Base-by-base conservation (phyloP, 768 basidiomycete genomes). In the Mycena polygramma region DNA sequence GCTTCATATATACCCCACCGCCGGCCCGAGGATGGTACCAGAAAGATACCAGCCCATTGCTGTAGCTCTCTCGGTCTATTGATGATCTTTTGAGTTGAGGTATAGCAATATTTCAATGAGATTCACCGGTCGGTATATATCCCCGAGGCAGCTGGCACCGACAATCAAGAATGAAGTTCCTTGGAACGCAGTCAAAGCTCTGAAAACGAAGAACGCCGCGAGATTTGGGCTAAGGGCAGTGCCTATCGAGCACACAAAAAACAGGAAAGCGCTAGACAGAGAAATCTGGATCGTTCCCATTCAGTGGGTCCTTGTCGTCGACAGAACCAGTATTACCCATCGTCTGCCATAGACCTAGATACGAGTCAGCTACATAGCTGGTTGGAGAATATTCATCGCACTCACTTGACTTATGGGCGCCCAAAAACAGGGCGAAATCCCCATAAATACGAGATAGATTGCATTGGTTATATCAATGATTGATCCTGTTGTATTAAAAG, bases 171-270 rank as follows among this genome's bases (percentile, higher is more conserved):
- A 73, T 0, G 65, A 59, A 6, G 72, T 73, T 22, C 72, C 72
- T 70, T 73, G 72, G 30, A 73, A 70, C 19, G 72, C 72, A 30
- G 72, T 73, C 62, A 73, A 65, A 7, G 72, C 72, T 24, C 72
- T 54, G 22, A 73, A 73, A 24, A 73, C 41, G 49, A 73, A 70
- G 39, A 73, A 73, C 17, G 69, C 69, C n/a, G 62, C 30, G 49
- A 73, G 69, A 49, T 70, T 73, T 13, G 72, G 69, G 63, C 72
- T 73, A 20, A 73, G 63, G 39, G 72, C 72, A 7, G 72, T 73
- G 61, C 72, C 69, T 11, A 73, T n/a, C 14, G 72, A 73, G 62
- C 69, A 73, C 22, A 19, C 72, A 19, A 63, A 73, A 24, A 73
- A 73, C 5, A 73, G 43, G 39, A 73, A 20, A 19, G 72, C 69